Evolutionary conservation across 495 filamentous ascomycete genomes (phyloP).

Genomic region (Hypoxylon intermedium): DNA sequence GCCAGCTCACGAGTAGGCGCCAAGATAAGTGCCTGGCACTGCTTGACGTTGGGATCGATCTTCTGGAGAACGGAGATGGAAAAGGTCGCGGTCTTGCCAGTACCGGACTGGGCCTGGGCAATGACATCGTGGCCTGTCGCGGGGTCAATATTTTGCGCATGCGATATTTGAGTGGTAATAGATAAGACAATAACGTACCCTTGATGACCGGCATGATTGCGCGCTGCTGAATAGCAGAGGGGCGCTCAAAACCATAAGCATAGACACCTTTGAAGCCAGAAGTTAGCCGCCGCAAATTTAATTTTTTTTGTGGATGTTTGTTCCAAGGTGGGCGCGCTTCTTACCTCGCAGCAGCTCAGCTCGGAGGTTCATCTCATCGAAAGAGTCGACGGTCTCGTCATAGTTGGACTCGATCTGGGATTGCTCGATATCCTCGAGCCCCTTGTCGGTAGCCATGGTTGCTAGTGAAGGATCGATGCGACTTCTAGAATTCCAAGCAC

Average conservation of each 20-base stretch:
- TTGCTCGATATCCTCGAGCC: constrained; percentile 88
- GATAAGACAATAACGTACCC: constrained; percentile 68
- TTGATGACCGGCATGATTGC: constrained; percentile 99
- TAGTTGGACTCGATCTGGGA: constrained; percentile 99
- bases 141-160: constrained; percentile 42
- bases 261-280: constrained; percentile 76
- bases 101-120: constrained; percentile 98
- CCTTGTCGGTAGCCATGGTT: constrained; percentile 97
- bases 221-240: constrained; percentile 98
- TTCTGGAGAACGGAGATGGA: constrained; percentile 98
- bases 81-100: constrained; percentile 99
- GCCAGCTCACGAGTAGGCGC: constrained; percentile 97
- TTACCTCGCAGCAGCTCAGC: constrained; percentile 94
- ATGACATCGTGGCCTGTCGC: constrained; percentile 91
- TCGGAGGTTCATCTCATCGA: constrained; percentile 97
- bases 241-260: constrained; percentile 98
- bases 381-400: constrained; percentile 99
- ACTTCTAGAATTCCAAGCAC: constrained; percentile 75
- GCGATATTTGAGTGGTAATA: constrained; percentile 20
- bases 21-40: constrained; percentile 94
- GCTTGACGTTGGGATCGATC: constrained; percentile 90
- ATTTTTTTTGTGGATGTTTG: constrained; percentile 5
- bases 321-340: constrained; percentile 41
- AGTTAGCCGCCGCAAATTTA: constrained; percentile 17
- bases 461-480: constrained; percentile 60